Percentiles rank a stretch among this genome's conserved stretches.
Conservation (phyloP, 345 rosid species). For the Eucalyptus sp. region DNA sequence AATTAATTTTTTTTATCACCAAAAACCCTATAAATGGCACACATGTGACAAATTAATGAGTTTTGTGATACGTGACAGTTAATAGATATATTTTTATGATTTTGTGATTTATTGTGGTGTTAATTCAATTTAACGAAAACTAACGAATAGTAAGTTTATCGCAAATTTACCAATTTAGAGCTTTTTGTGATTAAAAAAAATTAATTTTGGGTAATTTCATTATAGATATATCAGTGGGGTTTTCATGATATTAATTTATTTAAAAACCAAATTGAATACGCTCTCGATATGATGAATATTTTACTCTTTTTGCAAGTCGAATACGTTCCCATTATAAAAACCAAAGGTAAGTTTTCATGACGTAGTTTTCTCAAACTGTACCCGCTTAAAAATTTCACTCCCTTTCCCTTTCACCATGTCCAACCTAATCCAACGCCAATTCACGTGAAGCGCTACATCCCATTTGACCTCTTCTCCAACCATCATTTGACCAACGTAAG, state of each 20-base stretch:
- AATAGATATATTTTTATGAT: accelerated
- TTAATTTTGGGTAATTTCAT: accelerated
- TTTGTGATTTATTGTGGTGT: accelerated
- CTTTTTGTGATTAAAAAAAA: no score
- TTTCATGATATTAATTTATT: background rate
- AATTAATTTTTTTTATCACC: no score
- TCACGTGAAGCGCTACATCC: background rate
- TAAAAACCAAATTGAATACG: no score
- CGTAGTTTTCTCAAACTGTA: background rate
- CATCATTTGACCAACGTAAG: background rate
- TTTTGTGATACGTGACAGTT: accelerated
- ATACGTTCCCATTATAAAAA: no score
- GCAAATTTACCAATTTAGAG: accelerated
- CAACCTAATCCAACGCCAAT: background rate
- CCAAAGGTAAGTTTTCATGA: no score
- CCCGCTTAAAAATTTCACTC: background rate
- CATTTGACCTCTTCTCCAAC: background rate
- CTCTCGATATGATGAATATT: background rate
- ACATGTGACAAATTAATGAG: accelerated
- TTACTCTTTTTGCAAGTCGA: background rate
- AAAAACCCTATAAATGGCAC: accelerated
- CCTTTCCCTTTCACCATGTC: background rate
- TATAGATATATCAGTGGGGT: accelerated
- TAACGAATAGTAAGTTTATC: accelerated
- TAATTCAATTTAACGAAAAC: no score